A percentile compares a stretch with the other conserved stretches of the same genome.
These are phyloP conservation scores for Vitellaria paradoxa DNA, from an alignment of 179 eudicot species.

Conservation along the genomic window DNA sequence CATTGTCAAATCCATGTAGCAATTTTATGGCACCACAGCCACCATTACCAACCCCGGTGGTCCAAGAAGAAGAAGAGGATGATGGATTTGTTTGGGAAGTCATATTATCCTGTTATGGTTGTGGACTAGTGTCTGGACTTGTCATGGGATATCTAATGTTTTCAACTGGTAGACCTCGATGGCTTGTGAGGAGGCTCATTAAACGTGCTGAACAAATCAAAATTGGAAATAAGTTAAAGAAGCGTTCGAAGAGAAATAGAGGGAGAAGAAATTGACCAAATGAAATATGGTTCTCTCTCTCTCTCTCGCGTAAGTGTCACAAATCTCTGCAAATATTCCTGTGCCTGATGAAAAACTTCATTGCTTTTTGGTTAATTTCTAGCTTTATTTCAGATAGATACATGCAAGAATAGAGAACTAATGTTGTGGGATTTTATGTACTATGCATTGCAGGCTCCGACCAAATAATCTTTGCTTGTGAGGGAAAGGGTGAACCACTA, in stretches of 20 bases:
- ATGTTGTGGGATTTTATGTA: no score
- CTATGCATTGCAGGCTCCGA: no score
- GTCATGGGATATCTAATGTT: not conserved
- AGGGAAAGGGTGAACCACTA: no score
- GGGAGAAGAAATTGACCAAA: no score
- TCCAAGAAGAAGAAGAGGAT: not conserved
- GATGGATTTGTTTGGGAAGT: not conserved
- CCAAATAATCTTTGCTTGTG: no score
- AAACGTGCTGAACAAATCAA: not conserved
- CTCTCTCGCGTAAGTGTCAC: no score
- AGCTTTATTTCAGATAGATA: no score
- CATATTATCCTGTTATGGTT: not conserved
- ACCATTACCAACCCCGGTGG: not conserved
- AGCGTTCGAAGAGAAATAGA: not conserved
- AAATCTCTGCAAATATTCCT: no score
- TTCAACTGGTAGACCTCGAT: not conserved
- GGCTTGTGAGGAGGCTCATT: not conserved
- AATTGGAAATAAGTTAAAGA: not conserved
- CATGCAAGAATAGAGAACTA: no score
- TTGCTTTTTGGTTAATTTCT: no score
- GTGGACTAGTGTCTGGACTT: not conserved
- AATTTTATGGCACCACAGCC: not conserved
- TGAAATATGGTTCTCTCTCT: no score
- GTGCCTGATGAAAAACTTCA: no score
- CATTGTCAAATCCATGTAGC: constrained; percentile 2